Percentiles rank a stretch among this genome's conserved stretches.
phyloP scores from a whole-genome alignment of 2,329 filamentous ascomycete genomes.

The Fusarium sp. region DNA sequence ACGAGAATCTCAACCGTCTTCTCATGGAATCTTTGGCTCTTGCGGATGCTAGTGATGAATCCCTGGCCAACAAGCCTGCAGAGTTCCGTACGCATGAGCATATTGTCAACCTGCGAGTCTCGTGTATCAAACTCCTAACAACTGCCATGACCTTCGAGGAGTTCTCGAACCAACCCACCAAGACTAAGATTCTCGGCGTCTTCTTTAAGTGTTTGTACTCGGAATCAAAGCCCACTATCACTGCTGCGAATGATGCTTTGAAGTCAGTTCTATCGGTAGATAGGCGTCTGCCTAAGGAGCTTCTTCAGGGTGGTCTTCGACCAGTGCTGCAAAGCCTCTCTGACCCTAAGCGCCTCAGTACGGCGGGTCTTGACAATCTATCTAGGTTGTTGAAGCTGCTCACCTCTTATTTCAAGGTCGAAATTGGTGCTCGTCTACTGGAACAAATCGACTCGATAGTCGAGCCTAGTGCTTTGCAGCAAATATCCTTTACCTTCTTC shows the following conservation, averaged over 20 bases:
- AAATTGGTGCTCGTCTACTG: conserved; percentile 92
- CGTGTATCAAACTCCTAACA: conserved; percentile 92
- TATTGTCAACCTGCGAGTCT: conserved; percentile 90
- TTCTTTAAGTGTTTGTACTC: conserved; percentile 99
- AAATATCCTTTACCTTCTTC: conserved; percentile 92
- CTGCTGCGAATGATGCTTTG: conserved; percentile 90
- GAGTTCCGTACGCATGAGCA: conserved; percentile 97
- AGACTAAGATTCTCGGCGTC: conserved; percentile 84
- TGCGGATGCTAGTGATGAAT: conserved; percentile 94
- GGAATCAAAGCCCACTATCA: conserved; percentile 90
- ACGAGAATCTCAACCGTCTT: conserved; percentile 89
- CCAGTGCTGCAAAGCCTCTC: conserved; percentile 97
- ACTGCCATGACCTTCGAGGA: conserved; percentile 95
- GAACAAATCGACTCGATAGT: conserved; percentile 95
- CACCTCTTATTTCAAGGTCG: conserved; percentile 99
- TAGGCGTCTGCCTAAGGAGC: conserved; percentile 92
- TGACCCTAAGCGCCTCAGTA: conserved; percentile 89
- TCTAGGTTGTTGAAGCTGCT: conserved; percentile 89
- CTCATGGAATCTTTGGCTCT: conserved; percentile 94
- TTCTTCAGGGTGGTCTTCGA: conserved; percentile 91
- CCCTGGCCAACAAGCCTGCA: conserved; percentile 88
- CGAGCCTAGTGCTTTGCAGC: conserved; percentile 82
- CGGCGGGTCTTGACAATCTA: conserved; percentile 90
- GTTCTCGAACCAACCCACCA: conserved; percentile 78
- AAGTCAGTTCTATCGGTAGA: conserved; percentile 89